These are phyloP conservation scores for Leucocoprinus leucothites DNA, from an alignment of 768 basidiomycete species.

Conservation along the genomic window DNA sequence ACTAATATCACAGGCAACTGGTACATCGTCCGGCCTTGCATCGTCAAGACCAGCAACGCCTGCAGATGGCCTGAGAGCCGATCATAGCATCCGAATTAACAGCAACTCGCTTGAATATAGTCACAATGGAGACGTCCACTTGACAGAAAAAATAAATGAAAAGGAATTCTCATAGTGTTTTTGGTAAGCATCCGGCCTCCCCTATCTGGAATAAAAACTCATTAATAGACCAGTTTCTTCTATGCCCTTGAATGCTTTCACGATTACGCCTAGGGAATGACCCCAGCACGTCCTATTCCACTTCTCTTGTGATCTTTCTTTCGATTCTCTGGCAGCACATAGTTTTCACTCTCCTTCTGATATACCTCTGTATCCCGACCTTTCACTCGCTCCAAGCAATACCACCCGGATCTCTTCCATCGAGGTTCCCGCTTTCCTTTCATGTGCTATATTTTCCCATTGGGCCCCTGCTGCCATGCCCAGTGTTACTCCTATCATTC, in stretches of 20 bases:
- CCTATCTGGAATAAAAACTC: neutral
- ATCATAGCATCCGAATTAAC: slow-evolving; percentile 29
- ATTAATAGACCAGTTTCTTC: neutral
- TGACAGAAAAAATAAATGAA: slow-evolving; percentile 41
- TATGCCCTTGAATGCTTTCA: slow-evolving; percentile 2
- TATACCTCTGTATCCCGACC: slow-evolving; percentile 13
- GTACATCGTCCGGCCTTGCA: slow-evolving; percentile 65
- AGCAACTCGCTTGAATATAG: slow-evolving; percentile 38
- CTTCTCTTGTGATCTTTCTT: neutral
- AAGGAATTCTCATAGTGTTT: slow-evolving; percentile 45
- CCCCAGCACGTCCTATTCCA: slow-evolving; percentile 4
- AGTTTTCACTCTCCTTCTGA: neutral
- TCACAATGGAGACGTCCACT: slow-evolving; percentile 1
- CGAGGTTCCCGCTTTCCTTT: neutral
- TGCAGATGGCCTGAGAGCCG: slow-evolving; percentile 44
- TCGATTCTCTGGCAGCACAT: slow-evolving; percentile 2
- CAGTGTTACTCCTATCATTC: neutral
- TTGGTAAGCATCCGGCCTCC: neutral
- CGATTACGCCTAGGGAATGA: slow-evolving; percentile 3
- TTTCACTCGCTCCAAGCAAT: neutral
- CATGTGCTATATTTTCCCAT: neutral
- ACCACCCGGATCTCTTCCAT: slow-evolving; percentile 2
- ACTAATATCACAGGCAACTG: slow-evolving; percentile 67
- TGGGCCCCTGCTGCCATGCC: neutral
- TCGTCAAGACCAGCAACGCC: slow-evolving; percentile 78